Conservation (phyloP, 352 stramenopile genomes). For the Pseudoperonospora humuli region DNA sequence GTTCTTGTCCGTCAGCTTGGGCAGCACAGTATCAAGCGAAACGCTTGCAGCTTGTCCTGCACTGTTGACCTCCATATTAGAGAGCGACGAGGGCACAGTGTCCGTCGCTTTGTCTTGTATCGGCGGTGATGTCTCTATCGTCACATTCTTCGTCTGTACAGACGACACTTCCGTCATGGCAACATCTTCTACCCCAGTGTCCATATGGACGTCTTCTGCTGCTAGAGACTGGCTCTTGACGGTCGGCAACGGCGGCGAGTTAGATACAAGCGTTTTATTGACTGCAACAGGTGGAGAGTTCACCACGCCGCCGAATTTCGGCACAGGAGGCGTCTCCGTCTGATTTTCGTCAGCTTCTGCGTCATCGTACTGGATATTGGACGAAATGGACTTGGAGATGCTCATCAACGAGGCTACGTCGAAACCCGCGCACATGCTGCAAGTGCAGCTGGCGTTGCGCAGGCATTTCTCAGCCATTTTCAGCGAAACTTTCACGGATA, state of each 20-base stretch:
- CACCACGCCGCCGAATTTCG: slow-evolving; percentile 19
- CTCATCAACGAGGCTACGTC: slow-evolving; percentile 66
- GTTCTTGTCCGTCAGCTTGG: slow-evolving; percentile 72
- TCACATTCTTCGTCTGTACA: slow-evolving; percentile 2
- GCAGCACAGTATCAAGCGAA: slow-evolving; percentile 38
- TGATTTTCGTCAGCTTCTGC: slow-evolving; percentile 22
- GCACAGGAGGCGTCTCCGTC: slow-evolving; percentile 16
- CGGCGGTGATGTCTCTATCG: slow-evolving; percentile 5
- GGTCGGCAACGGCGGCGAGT: slow-evolving; percentile 27
- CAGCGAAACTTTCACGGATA: background rate
- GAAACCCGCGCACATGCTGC: slow-evolving; percentile 72
- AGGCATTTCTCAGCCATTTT: slow-evolving; percentile 74
- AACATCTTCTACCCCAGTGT: slow-evolving; percentile 15
- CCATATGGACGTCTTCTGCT: slow-evolving; percentile 7
- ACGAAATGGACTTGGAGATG: slow-evolving; percentile 78
- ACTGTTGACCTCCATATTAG: slow-evolving; percentile 22
- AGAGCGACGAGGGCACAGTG: slow-evolving; percentile 19
- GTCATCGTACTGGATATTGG: slow-evolving; percentile 66
- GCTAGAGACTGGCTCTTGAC: slow-evolving; percentile 1
- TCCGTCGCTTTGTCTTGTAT: slow-evolving; percentile 21
- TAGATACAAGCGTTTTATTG: slow-evolving; percentile 23
- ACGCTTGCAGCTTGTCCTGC: slow-evolving; percentile 1
- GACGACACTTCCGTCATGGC: slow-evolving; percentile 12
- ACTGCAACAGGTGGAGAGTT: slow-evolving; percentile 42
- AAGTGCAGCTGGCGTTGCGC: slow-evolving; percentile 84